These are phyloP conservation scores for Ophiognomonia clavigignenti-juglandacearum DNA, from an alignment of 2,329 filamentous ascomycete genomes.

Conservation along the genomic window DNA sequence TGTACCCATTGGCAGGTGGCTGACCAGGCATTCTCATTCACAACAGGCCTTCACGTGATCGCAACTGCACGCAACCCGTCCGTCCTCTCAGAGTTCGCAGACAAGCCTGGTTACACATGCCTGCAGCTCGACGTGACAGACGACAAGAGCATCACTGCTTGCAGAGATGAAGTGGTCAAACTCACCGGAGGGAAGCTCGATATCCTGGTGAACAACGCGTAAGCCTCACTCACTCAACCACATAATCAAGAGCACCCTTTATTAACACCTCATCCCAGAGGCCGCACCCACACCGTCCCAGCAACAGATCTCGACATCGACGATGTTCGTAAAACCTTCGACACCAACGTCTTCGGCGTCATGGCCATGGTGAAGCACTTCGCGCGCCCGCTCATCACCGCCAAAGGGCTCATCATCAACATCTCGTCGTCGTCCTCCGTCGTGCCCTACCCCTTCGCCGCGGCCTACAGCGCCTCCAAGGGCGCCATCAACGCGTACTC, in stretches of 20 bases:
- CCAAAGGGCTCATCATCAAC: conserved; percentile 49
- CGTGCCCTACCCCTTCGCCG: conserved; percentile 48
- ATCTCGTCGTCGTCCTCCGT: conserved; percentile 47
- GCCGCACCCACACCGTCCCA: conserved; percentile 15
- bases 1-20: too few relatives aligned
- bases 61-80: conserved; percentile 48
- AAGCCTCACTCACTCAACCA: conserved; percentile 14
- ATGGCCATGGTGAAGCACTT: conserved; percentile 53
- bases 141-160: conserved; percentile 42
- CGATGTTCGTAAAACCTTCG: conserved; percentile 49
- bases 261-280: not conserved
- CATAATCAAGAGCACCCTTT: not conserved
- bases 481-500: conserved; percentile 49
- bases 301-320: conserved; percentile 36
- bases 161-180: conserved; percentile 39
- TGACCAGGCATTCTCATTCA: not conserved
- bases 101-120: conserved; percentile 38
- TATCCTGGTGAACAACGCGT: conserved; percentile 58
- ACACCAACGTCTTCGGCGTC: conserved; percentile 53
- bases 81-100: conserved; percentile 40
- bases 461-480: conserved; percentile 52
- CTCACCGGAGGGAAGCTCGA: conserved; percentile 51
- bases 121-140: conserved; percentile 51
- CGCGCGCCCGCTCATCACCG: conserved; percentile 41
- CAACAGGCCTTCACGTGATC: conserved; percentile 47